Base-by-base conservation (phyloP, 1,139 yeast genomes). In the Geotrichum fermentans region DNA sequence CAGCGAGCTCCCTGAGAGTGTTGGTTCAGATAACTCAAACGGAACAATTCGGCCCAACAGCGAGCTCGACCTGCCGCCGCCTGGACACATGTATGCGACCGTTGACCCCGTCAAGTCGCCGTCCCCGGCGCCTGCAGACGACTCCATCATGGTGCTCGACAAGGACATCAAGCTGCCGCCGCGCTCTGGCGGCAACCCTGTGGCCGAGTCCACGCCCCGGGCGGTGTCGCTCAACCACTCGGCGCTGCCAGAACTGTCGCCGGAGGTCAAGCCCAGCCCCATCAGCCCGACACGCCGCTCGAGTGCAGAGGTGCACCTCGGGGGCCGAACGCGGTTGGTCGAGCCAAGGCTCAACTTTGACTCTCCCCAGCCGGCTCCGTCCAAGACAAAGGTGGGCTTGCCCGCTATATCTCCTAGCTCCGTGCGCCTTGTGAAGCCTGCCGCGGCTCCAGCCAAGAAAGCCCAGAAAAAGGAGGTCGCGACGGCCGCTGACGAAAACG, bases 11-110 rank as follows among this genome's bases (percentile, higher is more conserved):
- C n/a, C n/a, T n/a, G n/a, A n/a, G n/a, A n/a, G n/a, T n/a, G n/a
- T n/a, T n/a, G n/a, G n/a, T n/a, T n/a, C n/a, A n/a, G n/a, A n/a
- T n/a, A n/a, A 32, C 10, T 30, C 32, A 5, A 37, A 26, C 22
- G 45, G 42, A 6, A 39, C 49, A 7, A 39, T 45, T 24, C 21
- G 37, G 5, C 40, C 44, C 2, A 32, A 40, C 17, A 45, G 40
- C 14, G 50, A 47, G 29, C 29, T 47, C n/a, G 50, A 47, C 20
- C 22, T 47, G 10, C 50, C 47, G 22, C 50, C 50, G 4, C 50
- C 50, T 22, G 40, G 18, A 11, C 16, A 36, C 10, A 17, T 39
- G 1, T 42, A 42, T 32, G 45, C 46, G 20, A 34, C 43, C 7
- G 24, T 38, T 21, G 50, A 47, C 33, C 50, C 50, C 5, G 36